These are phyloP conservation scores for Trichoderma sp. DNA, from an alignment of 2,329 filamentous ascomycete species.

Conservation along the genomic window DNA sequence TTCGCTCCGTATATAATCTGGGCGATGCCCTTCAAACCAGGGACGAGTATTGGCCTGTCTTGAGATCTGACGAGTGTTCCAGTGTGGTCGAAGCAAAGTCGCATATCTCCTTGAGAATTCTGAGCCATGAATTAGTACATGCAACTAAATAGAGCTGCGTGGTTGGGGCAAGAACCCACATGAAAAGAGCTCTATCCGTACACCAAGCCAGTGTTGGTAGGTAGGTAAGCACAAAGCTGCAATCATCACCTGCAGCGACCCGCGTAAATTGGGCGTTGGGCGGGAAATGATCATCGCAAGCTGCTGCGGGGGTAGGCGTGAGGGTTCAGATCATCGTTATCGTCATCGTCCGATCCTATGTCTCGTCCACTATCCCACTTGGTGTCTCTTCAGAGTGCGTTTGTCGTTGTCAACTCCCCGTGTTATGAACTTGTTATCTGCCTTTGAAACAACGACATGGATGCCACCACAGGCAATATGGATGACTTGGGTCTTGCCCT, in stretches of 20 bases:
- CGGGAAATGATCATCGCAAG: constrained; percentile 47
- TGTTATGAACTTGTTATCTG: constrained; percentile 58
- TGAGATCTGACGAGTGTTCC: constrained; percentile 45
- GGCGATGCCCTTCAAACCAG: constrained; percentile 56
- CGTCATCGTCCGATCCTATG: constrained; percentile 27
- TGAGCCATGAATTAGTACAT: neutral
- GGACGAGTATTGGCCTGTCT: constrained; percentile 45
- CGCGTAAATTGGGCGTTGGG: constrained; percentile 55
- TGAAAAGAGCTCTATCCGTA: constrained; percentile 78
- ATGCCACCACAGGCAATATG: constrained; percentile 61
- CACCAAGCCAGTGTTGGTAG: constrained; percentile 62
- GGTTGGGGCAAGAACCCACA: constrained; percentile 39
- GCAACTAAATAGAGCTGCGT: neutral
- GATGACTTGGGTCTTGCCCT: constrained; percentile 48
- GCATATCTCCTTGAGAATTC: constrained; percentile 40
- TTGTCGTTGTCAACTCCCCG: constrained; percentile 68
- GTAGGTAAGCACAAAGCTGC: constrained; percentile 70
- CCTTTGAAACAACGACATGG: constrained; percentile 60
- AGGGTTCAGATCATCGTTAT: constrained; percentile 53
- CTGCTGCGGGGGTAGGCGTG: constrained; percentile 52
- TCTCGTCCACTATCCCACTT: constrained; percentile 42
- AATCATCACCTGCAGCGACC: constrained; percentile 61
- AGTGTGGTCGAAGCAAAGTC: constrained; percentile 45
- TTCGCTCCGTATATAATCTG: constrained; percentile 62
- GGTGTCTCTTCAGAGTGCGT: constrained; percentile 57